These are phyloP conservation scores for Eucalyptus brandiana DNA, from an alignment of 345 rosid genomes.

Conservation along the genomic window DNA sequence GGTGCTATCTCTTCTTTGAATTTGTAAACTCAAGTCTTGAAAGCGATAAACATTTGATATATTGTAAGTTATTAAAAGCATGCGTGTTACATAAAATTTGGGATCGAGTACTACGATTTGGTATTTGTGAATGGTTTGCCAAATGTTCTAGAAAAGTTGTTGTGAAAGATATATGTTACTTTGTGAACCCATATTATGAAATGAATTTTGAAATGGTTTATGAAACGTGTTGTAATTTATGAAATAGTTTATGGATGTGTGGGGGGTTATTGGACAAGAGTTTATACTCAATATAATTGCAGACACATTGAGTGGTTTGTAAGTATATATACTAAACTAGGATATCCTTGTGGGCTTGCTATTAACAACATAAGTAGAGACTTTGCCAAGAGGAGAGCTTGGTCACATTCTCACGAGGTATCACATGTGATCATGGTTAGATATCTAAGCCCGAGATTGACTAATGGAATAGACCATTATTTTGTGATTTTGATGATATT, in stretches of 20 bases:
- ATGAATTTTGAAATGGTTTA: not conserved
- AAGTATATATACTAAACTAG: not conserved
- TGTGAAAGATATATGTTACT: not conserved
- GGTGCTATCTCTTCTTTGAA: not conserved
- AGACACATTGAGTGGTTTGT: not conserved
- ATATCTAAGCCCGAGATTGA: not conserved
- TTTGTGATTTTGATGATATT: not conserved
- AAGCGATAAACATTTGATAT: too few relatives aligned
- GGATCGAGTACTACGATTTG: not conserved
- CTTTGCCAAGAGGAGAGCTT: not conserved
- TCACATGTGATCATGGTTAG: not conserved
- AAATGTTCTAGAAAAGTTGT: not conserved
- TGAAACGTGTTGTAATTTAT: not conserved
- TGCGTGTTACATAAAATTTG: not conserved
- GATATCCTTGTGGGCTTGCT: not conserved
- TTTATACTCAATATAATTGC: not conserved
- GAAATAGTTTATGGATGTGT: not conserved
- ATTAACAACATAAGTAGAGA: not conserved
- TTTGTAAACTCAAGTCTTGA: too few relatives aligned
- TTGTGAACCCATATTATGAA: not conserved
- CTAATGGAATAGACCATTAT: not conserved
- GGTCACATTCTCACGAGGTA: not conserved
- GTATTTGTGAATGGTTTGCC: not conserved
- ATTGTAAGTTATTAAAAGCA: too few relatives aligned
- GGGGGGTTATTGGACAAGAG: not conserved